Percentiles rank a stretch among this genome's conserved stretches.
These are phyloP conservation scores for Geotrichum restrictum DNA, from an alignment of 1,139 yeast species.

Conservation along the genomic window DNA sequence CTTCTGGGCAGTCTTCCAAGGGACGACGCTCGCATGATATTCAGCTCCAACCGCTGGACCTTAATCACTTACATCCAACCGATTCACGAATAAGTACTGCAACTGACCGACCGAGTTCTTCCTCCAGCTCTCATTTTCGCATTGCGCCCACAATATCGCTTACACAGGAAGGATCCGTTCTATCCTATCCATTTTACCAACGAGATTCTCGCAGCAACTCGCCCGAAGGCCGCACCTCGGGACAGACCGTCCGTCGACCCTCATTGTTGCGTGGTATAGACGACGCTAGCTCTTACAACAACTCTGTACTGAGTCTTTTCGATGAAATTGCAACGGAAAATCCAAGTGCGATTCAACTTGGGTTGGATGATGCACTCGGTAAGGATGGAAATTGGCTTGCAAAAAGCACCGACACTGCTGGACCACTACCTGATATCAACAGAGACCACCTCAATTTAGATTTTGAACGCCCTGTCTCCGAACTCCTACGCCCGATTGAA, in stretches of 20 bases:
- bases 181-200: too few relatives aligned
- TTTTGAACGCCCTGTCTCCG: conserved; percentile 2
- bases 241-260: too few relatives aligned
- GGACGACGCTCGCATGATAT: conserved; percentile 4
- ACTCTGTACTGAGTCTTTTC: neutral
- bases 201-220: conserved; percentile 1
- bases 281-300: neutral
- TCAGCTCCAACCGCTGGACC: conserved; percentile 1
- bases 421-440: conserved; percentile 1
- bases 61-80: neutral
- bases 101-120: neutral
- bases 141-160: too few relatives aligned
- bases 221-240: too few relatives aligned
- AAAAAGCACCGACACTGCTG: neutral
- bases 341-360: conserved; percentile 13
- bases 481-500: neutral
- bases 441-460: neutral
- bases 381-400: conserved; percentile 24
- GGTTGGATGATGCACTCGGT: conserved; percentile 32
- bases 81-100: too few relatives aligned
- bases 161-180: neutral
- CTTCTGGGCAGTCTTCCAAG: neutral
- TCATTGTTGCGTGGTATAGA: conserved; percentile 13
- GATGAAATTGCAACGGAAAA: neutral
- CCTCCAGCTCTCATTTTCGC: neutral